A percentile compares a stretch with the other conserved stretches of the same genome.
Evolutionary conservation across 176 grass and related monocot species (phyloP).

Genomic region (Aegilops longissima): DNA sequence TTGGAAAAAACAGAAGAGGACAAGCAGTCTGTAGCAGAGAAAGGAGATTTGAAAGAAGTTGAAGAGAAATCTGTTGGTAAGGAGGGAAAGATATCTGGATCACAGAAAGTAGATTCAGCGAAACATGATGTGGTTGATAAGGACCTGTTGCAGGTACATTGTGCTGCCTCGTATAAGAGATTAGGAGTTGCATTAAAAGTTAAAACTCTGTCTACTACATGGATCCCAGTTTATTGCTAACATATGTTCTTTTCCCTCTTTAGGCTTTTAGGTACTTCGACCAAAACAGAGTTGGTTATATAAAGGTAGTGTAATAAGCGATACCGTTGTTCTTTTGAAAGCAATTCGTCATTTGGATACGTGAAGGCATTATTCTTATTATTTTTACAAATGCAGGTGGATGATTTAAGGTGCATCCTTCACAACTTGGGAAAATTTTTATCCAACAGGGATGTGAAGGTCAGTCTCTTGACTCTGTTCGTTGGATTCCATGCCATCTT

Average conservation of each 20-base stretch:
- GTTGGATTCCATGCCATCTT: constrained; percentile 5
- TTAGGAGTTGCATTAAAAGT: neutral
- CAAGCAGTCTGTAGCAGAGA: constrained; percentile 32
- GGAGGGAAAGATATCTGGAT: constrained; percentile 42
- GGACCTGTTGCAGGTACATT: constrained; percentile 75
- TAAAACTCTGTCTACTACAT: neutral
- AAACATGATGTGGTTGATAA: constrained; percentile 84
- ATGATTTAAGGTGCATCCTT: constrained; percentile 96
- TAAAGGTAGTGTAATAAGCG: constrained; percentile 57
- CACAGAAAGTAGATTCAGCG: constrained; percentile 36
- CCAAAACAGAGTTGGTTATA: constrained; percentile 67
- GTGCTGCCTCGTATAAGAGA: constrained; percentile 5
- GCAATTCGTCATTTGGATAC: neutral
- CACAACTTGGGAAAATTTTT: constrained; percentile 95
- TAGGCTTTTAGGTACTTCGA: constrained; percentile 99
- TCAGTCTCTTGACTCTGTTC: constrained; percentile 34
- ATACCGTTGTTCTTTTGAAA: constrained; percentile 25
- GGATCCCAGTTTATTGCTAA: neutral
- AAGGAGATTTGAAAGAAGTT: constrained; percentile 30
- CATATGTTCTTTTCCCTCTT: constrained; percentile 22
- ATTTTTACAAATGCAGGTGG: constrained; percentile 58
- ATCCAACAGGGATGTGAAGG: constrained; percentile 91
- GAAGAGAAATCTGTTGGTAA: constrained; percentile 46
- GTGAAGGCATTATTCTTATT: constrained; percentile 18
- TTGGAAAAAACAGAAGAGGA: constrained; percentile 29